Base-by-base conservation (phyloP, 2,329 filamentous ascomycete species). In the Sarocladiaceae sp. region DNA sequence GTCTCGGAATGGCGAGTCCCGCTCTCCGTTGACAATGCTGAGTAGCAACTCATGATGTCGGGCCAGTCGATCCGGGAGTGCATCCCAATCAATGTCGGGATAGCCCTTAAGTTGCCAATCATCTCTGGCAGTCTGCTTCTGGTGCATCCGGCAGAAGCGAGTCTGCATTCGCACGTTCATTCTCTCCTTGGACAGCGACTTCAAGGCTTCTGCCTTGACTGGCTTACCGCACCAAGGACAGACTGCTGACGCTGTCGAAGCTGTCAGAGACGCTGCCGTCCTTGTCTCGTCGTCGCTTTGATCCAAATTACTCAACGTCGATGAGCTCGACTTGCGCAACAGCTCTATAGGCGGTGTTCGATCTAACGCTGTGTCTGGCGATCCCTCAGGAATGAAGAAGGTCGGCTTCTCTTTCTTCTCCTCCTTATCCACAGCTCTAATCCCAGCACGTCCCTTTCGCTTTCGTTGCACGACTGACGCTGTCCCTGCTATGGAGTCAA, bases 201-300 rank as follows among this genome's bases (percentile, higher is more conserved):
- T 67, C n/a, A 90, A 71, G 1, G 81, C 66, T 0, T 70, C 68
- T 10, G 71, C 67, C 50, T 83, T 76, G 5, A 92, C 82, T 2
- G 71, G 60, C 39, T 79, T 71, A 13, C 80, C 76, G 63, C 88
- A 93, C 71, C 89, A 80, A 1, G 87, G 84, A 62, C 88, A 93
- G 4, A 22, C 7, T 10, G 51, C 58, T 10, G 51, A 44, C 13
- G 49, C 52, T 4, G 54, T 20, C 20, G n/a, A 25, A 2, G 31
- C 31, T n/a, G n/a, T n/a, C n/a, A n/a, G n/a, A n/a, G 7, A 23
- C 50, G 15, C 55, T 53, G 15, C 44, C 48, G 18, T 52, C 50
- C 12, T 47, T 15, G 52, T 50, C 15, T 57, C 52, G 11, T 52
- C 52, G 18, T 42, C 39, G 17, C 37, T 46, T 8, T n/a, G n/a